These are phyloP conservation scores for Suillus paluster DNA, from an alignment of 768 basidiomycete genomes.

Conservation along the genomic window DNA sequence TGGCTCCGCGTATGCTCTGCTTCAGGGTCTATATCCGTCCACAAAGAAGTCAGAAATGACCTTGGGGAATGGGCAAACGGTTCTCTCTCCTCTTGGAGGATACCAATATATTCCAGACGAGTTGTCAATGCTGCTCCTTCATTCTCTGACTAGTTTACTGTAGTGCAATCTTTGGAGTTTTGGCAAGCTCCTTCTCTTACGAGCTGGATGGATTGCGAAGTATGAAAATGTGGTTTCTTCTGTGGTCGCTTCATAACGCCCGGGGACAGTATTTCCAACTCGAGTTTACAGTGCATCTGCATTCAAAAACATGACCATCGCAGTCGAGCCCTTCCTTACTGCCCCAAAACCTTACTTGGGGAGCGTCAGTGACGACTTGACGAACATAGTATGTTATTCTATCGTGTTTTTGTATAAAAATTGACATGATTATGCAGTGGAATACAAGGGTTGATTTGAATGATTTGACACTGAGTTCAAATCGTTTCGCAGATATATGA, in stretches of 20 bases:
- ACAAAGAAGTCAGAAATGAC: slow-evolving; percentile 63
- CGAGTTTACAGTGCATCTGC: slow-evolving; percentile 57
- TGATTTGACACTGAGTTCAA: neutral
- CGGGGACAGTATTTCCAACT: slow-evolving; percentile 5
- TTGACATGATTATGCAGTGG: neutral
- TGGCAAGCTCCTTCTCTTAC: slow-evolving; percentile 60
- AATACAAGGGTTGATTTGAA: neutral
- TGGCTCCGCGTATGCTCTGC: slow-evolving; percentile 77
- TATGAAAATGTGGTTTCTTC: slow-evolving; percentile 18
- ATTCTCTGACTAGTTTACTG: neutral
- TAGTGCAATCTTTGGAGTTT: slow-evolving; percentile 52
- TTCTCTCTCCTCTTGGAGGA: slow-evolving; percentile 70
- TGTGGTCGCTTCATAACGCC: neutral
- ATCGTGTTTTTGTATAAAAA: neutral
- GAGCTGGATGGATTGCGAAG: slow-evolving; percentile 65
- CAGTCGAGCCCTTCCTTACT: slow-evolving; percentile 63
- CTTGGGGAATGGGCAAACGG: slow-evolving; percentile 70
- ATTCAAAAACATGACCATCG: slow-evolving; percentile 59
- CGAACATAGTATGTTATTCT: slow-evolving; percentile 57
- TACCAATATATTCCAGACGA: slow-evolving; percentile 73
- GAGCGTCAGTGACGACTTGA: slow-evolving; percentile 59
- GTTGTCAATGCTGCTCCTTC: neutral
- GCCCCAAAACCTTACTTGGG: slow-evolving; percentile 64
- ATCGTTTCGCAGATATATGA: slow-evolving; percentile 32
- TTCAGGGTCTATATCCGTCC: slow-evolving; percentile 83